Evolutionary conservation across 495 filamentous ascomycete species (phyloP).

Genomic region (Mycothermus thermophilus): DNA sequence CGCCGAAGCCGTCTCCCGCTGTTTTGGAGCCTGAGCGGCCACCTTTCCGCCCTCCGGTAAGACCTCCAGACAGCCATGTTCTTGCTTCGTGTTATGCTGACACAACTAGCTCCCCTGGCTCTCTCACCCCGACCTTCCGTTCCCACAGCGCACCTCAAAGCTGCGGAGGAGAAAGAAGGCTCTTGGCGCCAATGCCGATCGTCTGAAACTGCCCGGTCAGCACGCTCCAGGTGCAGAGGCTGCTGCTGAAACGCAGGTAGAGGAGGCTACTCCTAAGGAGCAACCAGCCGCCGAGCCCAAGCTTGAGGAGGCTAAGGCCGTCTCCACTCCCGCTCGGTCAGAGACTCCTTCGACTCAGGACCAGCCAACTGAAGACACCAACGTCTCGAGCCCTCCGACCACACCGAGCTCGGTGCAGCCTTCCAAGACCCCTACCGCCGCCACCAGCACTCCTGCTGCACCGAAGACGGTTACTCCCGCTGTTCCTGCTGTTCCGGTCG

Average conservation of each 20-base stretch:
- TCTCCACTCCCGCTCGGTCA: slow-evolving; percentile 25
- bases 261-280: slow-evolving; percentile 7
- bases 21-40: slow-evolving; percentile 1
- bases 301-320: slow-evolving; percentile 5
- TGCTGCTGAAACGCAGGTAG: slow-evolving; percentile 4
- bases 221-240: slow-evolving; percentile 10
- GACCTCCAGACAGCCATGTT: slow-evolving; percentile 13
- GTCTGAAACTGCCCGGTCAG: slow-evolving; percentile 21
- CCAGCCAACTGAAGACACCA: slow-evolving; percentile 49
- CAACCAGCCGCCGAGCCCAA: slow-evolving; percentile 17
- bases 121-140: slow-evolving; percentile 52
- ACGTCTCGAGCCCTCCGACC: slow-evolving; percentile 53
- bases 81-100: background rate
- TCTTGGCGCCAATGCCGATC: slow-evolving; percentile 16
- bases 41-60: slow-evolving; percentile 53
- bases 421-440: slow-evolving; percentile 19
- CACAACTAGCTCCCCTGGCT: slow-evolving; percentile 59
- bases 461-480: slow-evolving; percentile 41
- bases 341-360: slow-evolving; percentile 57
- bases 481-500: slow-evolving; percentile 52
- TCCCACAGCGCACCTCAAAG: slow-evolving; percentile 40
- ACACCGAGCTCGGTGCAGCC: slow-evolving; percentile 49
- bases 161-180: slow-evolving; percentile 23
- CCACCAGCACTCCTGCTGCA: slow-evolving; percentile 29
- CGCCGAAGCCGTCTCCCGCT: slow-evolving; percentile 2